phyloP scores from a whole-genome alignment of 225 moss, liverwort and hornwort genomes.

The Sphagnum tenellum region DNA sequence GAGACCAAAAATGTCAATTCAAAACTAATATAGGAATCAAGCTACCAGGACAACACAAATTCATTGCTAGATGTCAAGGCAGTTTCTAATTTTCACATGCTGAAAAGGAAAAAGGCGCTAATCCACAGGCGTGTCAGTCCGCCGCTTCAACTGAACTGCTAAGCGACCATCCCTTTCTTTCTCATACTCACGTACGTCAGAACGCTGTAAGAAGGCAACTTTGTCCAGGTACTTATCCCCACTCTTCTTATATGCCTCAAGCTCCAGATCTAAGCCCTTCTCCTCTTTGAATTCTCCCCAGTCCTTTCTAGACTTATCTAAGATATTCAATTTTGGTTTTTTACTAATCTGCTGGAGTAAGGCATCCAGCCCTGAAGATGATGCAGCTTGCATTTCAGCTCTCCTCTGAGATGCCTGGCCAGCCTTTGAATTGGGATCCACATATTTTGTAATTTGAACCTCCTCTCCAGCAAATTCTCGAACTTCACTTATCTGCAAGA shows the following conservation, averaged over 20 bases:
- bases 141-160: slow-evolving; percentile 68
- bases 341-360: slow-evolving; percentile 84
- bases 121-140: slow-evolving; percentile 59
- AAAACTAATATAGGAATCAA: too few species aligned
- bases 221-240: slow-evolving; percentile 95
- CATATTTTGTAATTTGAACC: slow-evolving; percentile 32
- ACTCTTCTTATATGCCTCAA: slow-evolving; percentile 88
- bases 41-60: too few species aligned
- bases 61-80: too few species aligned
- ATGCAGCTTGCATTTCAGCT: slow-evolving; percentile 76
- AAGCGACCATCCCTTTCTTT: slow-evolving; percentile 93
- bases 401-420: slow-evolving; percentile 52
- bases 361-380: slow-evolving; percentile 73
- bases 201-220: slow-evolving; percentile 89
- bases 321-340: slow-evolving; percentile 86
- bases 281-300: slow-evolving; percentile 98
- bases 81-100: too few species aligned
- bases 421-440: slow-evolving; percentile 51
- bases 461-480: slow-evolving; percentile 57
- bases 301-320: slow-evolving; percentile 96
- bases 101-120: slow-evolving; percentile 4
- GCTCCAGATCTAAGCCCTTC: slow-evolving; percentile 70
- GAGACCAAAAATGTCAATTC: too few species aligned
- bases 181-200: slow-evolving; percentile 92
- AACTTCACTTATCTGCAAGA: slow-evolving; percentile 55